A percentile compares a stretch with the other conserved stretches of the same genome.
These are phyloP conservation scores for Phytophthora pisi DNA, from an alignment of 352 stramenopile species.

Conservation along the genomic window DNA sequence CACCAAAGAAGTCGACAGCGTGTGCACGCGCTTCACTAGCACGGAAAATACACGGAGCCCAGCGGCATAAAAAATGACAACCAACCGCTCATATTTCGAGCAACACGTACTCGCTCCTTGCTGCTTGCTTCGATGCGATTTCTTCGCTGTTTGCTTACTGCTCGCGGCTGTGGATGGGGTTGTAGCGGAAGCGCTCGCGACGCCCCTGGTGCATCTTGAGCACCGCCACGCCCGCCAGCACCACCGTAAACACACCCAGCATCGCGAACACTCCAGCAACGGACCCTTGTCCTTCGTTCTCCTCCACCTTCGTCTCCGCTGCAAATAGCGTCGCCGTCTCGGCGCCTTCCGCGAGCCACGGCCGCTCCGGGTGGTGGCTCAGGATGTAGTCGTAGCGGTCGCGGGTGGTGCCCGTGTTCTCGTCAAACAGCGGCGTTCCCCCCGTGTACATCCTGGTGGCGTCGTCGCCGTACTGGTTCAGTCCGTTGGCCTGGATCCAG, in stretches of 20 bases:
- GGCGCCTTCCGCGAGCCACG: conserved; percentile 49
- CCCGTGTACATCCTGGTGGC: conserved; percentile 66
- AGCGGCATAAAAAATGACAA: conserved; percentile 14
- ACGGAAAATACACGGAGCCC: not conserved
- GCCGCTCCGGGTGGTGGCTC: conserved; percentile 51
- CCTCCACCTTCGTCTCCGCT: conserved; percentile 3
- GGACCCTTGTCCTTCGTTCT: conserved; percentile 29
- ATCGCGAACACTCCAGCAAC: conserved; percentile 40
- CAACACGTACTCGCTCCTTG: conserved; percentile 15
- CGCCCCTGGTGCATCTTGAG: conserved; percentile 36
- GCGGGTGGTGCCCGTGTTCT: conserved; percentile 54
- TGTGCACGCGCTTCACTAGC: not conserved
- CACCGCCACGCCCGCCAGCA: conserved; percentile 35
- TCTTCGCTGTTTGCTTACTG: conserved; percentile 14
- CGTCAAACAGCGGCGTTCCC: conserved; percentile 82
- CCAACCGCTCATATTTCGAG: conserved; percentile 29
- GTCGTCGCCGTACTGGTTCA: conserved; percentile 70
- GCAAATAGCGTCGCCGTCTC: conserved; percentile 23
- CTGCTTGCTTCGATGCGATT: not conserved
- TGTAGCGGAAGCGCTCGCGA: conserved; percentile 57
- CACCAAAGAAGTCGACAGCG: not conserved
- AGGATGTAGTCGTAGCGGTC: conserved; percentile 80
- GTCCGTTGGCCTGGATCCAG: conserved; percentile 62
- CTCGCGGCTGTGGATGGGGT: conserved; percentile 49
- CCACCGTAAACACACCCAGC: conserved; percentile 43